Base-by-base conservation (phyloP, 192 early-diverging fungal genomes). In the Coemansia sp. region DNA sequence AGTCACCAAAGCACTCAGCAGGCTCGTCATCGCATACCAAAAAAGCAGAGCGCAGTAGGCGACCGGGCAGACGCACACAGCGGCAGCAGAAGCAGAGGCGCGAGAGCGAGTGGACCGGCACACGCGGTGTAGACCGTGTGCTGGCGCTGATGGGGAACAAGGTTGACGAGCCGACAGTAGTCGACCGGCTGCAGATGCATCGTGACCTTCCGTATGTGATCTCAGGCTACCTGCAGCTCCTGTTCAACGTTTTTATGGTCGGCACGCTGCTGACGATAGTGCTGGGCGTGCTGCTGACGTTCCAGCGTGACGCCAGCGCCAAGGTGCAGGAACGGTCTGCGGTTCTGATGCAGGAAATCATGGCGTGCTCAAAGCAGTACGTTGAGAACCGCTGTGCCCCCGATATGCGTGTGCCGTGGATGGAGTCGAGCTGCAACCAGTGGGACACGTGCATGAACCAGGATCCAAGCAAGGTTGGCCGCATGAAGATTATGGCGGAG, bases 401-500 rank as follows among this genome's bases (percentile, higher is more conserved):
- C 4, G 53, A 48, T 8, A 67, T 79, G 52, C 78, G 88, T 2
- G 82, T 84, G 12, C 86, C 82, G 19, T 80, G 81, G 3, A 71
- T 92, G 69, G 80, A 86, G 45, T 37, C 59, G 18, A 47, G 66
- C 21, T 94, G 92, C 42, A 64, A 67, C 14, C 67, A 78, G 8
- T 86, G 88, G 83, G 84, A 84, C 45, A 61, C 59, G 23, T 88
- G 85, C 59, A 78, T 89, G 86, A 69, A 80, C 53, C 62, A 74
- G 30, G 73, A 86, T 44, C 83, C 80, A 2, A 80, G 80, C 18
- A 83, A 78, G 43, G 80, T 91, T 19, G 83, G 84, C 45, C 84
- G 90, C 44, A 79, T 86, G 11, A 84, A 86, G 47, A 82, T 94
- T 14, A 86, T 88, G 0, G 90, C 92, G 2, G 88, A 94, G 61